Evolutionary conservation across 2,329 filamentous ascomycete species (phyloP).

Genomic region (Pseudogymnoascus sp.): DNA sequence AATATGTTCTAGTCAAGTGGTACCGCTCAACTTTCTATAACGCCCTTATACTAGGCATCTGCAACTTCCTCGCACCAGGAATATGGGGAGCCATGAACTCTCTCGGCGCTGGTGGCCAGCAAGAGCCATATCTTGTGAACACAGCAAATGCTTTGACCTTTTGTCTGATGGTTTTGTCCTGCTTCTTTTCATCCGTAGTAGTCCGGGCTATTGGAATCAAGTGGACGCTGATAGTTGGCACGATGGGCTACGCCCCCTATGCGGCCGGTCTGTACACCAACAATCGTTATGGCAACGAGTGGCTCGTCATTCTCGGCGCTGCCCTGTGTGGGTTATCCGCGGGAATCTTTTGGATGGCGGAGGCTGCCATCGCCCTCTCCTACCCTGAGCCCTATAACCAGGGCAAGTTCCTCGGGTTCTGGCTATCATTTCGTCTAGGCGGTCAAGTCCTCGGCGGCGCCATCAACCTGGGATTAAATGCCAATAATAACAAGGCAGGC

Average conservation of each 20-base stretch:
- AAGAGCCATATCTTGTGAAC: slow-evolving; percentile 55
- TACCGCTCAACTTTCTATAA: slow-evolving; percentile 66
- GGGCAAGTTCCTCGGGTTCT: slow-evolving; percentile 57
- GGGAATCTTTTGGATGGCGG: slow-evolving; percentile 67
- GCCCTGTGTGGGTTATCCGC: slow-evolving; percentile 53
- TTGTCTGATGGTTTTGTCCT: slow-evolving; percentile 63
- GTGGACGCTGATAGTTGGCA: slow-evolving; percentile 61
- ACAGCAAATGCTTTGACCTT: slow-evolving; percentile 64
- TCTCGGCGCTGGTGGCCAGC: slow-evolving; percentile 59
- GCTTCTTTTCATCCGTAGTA: slow-evolving; percentile 54
- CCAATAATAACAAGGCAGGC: slow-evolving; percentile 45
- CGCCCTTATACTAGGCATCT: slow-evolving; percentile 60
- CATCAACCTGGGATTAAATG: slow-evolving; percentile 61
- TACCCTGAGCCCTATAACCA: slow-evolving; percentile 64
- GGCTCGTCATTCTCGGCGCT: slow-evolving; percentile 60
- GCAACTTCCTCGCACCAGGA: slow-evolving; percentile 61
- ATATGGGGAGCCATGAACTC: slow-evolving; percentile 70
- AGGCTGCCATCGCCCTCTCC: slow-evolving; percentile 62
- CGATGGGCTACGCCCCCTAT: slow-evolving; percentile 62
- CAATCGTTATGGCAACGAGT: slow-evolving; percentile 59
- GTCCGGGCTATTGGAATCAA: slow-evolving; percentile 64
- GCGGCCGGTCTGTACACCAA: slow-evolving; percentile 65
- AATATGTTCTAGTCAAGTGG: slow-evolving; percentile 41
- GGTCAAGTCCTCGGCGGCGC: slow-evolving; percentile 65
- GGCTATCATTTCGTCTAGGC: slow-evolving; percentile 49